A percentile compares a stretch with the other conserved stretches of the same genome.
Conservation (phyloP, 257 asterid genomes). For the Solanum chmielewskii region DNA sequence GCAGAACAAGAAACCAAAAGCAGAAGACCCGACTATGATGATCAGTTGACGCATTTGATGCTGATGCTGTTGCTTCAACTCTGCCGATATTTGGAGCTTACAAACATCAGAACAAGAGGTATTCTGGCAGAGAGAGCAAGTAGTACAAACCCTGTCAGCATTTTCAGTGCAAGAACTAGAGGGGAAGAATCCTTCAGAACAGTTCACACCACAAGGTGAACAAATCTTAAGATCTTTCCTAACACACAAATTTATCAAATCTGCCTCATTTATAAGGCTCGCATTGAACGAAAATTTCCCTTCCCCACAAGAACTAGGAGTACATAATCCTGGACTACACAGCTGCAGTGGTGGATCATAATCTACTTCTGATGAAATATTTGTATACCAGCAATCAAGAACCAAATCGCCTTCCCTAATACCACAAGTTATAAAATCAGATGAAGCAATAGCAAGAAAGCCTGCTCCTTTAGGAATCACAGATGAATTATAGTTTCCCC, state of each 20-base stretch:
- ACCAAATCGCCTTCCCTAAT: slow-evolving; percentile 80
- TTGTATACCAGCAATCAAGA: slow-evolving; percentile 77
- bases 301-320: slow-evolving; percentile 41
- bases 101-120: slow-evolving; percentile 69
- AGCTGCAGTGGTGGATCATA: slow-evolving; percentile 89
- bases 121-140: slow-evolving; percentile 90
- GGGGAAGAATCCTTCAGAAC: slow-evolving; percentile 67
- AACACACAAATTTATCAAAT: slow-evolving; percentile 70
- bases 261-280: slow-evolving; percentile 73
- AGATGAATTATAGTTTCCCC: slow-evolving; percentile 74
- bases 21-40: slow-evolving; percentile 44
- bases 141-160: slow-evolving; percentile 84
- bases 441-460: slow-evolving; percentile 70
- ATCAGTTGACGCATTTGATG: slow-evolving; percentile 29
- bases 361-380: slow-evolving; percentile 19
- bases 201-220: slow-evolving; percentile 68
- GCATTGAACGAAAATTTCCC: slow-evolving; percentile 80
- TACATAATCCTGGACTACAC: slow-evolving; percentile 88
- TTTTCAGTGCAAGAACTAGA: slow-evolving; percentile 56
- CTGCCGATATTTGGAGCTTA: slow-evolving; percentile 25
- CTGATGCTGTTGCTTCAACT: slow-evolving; percentile 19
- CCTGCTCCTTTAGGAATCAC: slow-evolving; percentile 72
- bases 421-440: slow-evolving; percentile 65
- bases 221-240: slow-evolving; percentile 72
- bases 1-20: slow-evolving; percentile 39